Percentiles rank a stretch among this genome's conserved stretches.
Conservation (phyloP, 805 yeast species). For the Pichia deserticola region DNA sequence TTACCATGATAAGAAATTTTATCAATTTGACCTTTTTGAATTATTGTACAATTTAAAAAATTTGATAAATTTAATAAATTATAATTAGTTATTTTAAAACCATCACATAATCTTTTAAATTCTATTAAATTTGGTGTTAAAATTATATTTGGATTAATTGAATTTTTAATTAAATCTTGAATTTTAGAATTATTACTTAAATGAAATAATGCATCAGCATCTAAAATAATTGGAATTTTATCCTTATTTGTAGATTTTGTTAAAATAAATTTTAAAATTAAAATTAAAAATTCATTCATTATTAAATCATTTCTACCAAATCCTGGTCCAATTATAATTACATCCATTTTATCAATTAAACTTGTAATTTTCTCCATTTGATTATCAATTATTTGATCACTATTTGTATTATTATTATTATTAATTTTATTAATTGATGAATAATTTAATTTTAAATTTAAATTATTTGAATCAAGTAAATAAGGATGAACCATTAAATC, state of each 20-base stretch:
- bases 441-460: constrained; percentile 2
- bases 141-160: constrained; percentile 52
- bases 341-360: constrained; percentile 63
- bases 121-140: constrained; percentile 90
- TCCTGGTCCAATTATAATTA: constrained; percentile 88
- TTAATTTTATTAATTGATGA: too few relatives aligned
- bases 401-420: too few relatives aligned
- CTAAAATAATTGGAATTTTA: constrained; percentile 64
- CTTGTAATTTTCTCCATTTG: constrained; percentile 44
- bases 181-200: constrained; percentile 51
- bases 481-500: constrained; percentile 96
- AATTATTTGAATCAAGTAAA: constrained; percentile 38
- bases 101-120: constrained; percentile 55
- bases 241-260: constrained; percentile 45
- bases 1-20: constrained; percentile 45
- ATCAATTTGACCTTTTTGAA: constrained; percentile 71
- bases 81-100: neutral
- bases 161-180: constrained; percentile 20
- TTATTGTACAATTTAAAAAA: constrained; percentile 46
- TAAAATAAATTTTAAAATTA: constrained; percentile 12
- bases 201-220: constrained; percentile 82
- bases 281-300: constrained; percentile 32
- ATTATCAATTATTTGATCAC: constrained; percentile 29
- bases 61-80: constrained; percentile 32
- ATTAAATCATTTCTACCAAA: constrained; percentile 66